Conservation (phyloP, 106 monocot species). For the Allium sativum region DNA sequence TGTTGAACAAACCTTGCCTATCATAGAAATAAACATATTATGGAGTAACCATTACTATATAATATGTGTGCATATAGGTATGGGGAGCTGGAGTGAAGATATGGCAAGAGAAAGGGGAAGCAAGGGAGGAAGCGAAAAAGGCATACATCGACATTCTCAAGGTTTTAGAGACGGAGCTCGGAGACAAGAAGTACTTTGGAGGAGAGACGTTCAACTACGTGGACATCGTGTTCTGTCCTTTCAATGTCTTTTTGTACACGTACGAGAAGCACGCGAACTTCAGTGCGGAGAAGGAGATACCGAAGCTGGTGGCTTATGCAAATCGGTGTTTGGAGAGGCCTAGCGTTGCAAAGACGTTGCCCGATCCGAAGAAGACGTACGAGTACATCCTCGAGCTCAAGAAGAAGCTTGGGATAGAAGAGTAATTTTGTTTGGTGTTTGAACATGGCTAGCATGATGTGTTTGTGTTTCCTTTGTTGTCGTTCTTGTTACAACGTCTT, state of each 20-base stretch:
- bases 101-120: constrained; percentile 46
- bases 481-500: too few relatives aligned
- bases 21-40: too few relatives aligned
- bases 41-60: too few relatives aligned
- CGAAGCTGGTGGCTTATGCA: constrained; percentile 43
- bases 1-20: too few relatives aligned
- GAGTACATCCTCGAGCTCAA: constrained; percentile 23
- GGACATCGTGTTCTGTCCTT: constrained; percentile 45
- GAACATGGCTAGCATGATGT: too few relatives aligned
- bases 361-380: constrained; percentile 25
- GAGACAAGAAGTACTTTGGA: constrained; percentile 44
- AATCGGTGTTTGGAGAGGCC: constrained; percentile 43
- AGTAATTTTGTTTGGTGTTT: too few relatives aligned
- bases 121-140: constrained; percentile 27
- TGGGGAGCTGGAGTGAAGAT: constrained; percentile 20
- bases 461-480: too few relatives aligned
- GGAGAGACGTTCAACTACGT: constrained; percentile 39
- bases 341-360: constrained; percentile 29
- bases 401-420: constrained; percentile 20
- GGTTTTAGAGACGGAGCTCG: constrained; percentile 40
- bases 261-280: constrained; percentile 31
- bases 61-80: constrained; percentile 7
- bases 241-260: constrained; percentile 34
- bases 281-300: constrained; percentile 27
- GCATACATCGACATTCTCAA: constrained; percentile 28